Evolutionary conservation across 2,329 filamentous ascomycete species (phyloP), one percentile per base, ranked within the genome.

Genomic region (Penicillium sp.): DNA sequence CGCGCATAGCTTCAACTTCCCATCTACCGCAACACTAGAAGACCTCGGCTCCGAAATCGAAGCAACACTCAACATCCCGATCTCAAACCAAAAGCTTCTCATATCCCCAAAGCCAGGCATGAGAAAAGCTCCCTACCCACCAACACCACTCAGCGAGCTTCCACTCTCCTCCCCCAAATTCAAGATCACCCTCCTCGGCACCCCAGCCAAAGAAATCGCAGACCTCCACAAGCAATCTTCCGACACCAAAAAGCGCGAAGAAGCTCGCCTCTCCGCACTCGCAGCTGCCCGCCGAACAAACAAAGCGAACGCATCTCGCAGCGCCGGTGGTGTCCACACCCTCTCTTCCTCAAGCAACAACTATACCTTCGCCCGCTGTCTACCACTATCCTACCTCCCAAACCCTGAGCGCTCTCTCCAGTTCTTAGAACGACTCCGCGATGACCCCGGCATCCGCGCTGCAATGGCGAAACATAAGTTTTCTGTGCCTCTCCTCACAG

Each of bases 381-480:
- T 86, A 1, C 90, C 93, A 0, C 82, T 99, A 0, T 78, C 84
- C 0, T 87, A 93, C 67, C 86, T 98, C 0, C 91, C 92, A 0
- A 83, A 89, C 53, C 88, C 93, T 0, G 82, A 88, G 24, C 86
- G 87, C 52, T 90, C 88, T 11, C 81, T 86, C 5, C 78, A 82
- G 0, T 91, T 93, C 65, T 84, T 99, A 2, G 81, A 89, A 70
- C 85, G 90, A 1, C 81, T 99, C 3, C 86, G 86, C 62, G 84
- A 88, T 59, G 95, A 99, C 72, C 87, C 90, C 0, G 95, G 95
- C 8, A 93, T 99, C 75, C 87, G 87, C 61, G 81, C 88, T 1
- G 84, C 86, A 1, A 99, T 99, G 95, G 80, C 84, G 16, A 87
- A 87, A 66, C 93, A 96, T 78, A 84, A 87, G 62, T 97, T 96